A percentile compares a stretch with the other conserved stretches of the same genome.
These are phyloP conservation scores for Diplogelasinospora grovesii DNA, from an alignment of 495 filamentous ascomycete genomes.

Conservation along the genomic window DNA sequence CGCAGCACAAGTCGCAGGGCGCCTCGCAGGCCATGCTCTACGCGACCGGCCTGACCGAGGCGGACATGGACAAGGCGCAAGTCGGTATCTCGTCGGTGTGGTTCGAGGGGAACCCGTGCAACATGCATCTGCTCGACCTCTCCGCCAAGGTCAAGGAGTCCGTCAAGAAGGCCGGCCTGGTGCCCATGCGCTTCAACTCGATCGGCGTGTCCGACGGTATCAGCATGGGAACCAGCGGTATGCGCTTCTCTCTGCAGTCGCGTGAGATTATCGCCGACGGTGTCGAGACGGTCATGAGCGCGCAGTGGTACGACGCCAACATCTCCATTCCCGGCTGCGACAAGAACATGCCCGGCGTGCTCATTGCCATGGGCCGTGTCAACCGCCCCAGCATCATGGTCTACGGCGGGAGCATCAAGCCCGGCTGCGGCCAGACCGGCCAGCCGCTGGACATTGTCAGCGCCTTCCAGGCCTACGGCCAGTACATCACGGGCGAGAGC, in stretches of 20 bases:
- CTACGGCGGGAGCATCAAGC: conserved; percentile 91
- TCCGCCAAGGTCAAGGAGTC: conserved; percentile 77
- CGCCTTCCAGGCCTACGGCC: conserved; percentile 96
- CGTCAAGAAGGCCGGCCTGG: conserved; percentile 70
- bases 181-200: conserved; percentile 94
- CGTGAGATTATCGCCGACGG: conserved; percentile 95
- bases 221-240: conserved; percentile 76
- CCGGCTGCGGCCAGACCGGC: conserved; percentile 74
- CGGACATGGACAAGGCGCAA: conserved; percentile 89
- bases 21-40: conserved; percentile 99
- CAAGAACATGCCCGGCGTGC: conserved; percentile 99
- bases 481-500: conserved; percentile 88
- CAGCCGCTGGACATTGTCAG: conserved; percentile 88
- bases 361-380: conserved; percentile 95
- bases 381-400: conserved; percentile 95
- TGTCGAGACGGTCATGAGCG: conserved; percentile 97
- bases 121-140: conserved; percentile 94
- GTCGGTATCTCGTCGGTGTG: conserved; percentile 89
- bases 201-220: conserved; percentile 87
- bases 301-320: conserved; percentile 99
- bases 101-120: conserved; percentile 95
- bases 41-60: conserved; percentile 76
- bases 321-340: conserved; percentile 98
- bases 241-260: conserved; percentile 92
- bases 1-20: conserved; percentile 93